These are phyloP conservation scores for Cyclotella kingstonii DNA, from an alignment of 108 stramenopile species.

Conservation along the genomic window DNA sequence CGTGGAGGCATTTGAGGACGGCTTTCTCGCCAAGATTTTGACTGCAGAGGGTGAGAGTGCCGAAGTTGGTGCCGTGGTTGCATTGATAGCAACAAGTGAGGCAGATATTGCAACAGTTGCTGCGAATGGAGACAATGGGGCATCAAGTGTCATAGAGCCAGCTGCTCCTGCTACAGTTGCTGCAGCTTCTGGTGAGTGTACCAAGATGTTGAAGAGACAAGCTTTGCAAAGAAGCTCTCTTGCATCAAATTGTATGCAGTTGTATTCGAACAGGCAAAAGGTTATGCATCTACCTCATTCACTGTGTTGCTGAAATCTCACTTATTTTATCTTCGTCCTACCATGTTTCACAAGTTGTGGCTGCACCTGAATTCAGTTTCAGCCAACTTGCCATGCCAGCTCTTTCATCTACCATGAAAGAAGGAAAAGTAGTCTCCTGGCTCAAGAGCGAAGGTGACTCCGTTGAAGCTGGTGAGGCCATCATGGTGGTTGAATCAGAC, in stretches of 20 bases:
- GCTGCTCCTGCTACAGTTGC: constrained; percentile 48
- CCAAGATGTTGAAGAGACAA: too few species aligned
- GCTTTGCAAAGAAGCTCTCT: too few species aligned
- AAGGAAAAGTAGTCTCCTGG: constrained; percentile 97
- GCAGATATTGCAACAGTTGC: constrained; percentile 81
- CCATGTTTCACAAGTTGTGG: constrained; percentile 5
- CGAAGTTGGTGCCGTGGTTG: constrained; percentile 92
- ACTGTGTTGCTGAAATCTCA: background rate
- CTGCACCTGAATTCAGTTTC: constrained; percentile 70
- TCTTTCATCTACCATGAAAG: constrained; percentile 97
- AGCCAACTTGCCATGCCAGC: constrained; percentile 96
- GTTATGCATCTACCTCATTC: constrained; percentile 2
- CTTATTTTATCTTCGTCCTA: constrained; percentile 5
- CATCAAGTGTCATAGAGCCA: constrained; percentile 38
- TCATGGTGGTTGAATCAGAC: constrained; percentile 97
- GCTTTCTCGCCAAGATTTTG: constrained; percentile 92
- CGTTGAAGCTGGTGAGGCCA: constrained; percentile 89
- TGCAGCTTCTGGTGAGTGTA: constrained; percentile 21
- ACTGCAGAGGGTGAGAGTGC: constrained; percentile 90
- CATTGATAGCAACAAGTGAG: constrained; percentile 80
- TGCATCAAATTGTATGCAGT: too few species aligned
- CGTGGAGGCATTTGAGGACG: constrained; percentile 96
- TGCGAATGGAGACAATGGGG: constrained; percentile 45
- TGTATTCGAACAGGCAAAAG: too few species aligned
- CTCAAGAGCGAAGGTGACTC: constrained; percentile 89